phyloP scores from a whole-genome alignment of 805 yeast genomes.

The Metschnikowia cerradonensis region DNA sequence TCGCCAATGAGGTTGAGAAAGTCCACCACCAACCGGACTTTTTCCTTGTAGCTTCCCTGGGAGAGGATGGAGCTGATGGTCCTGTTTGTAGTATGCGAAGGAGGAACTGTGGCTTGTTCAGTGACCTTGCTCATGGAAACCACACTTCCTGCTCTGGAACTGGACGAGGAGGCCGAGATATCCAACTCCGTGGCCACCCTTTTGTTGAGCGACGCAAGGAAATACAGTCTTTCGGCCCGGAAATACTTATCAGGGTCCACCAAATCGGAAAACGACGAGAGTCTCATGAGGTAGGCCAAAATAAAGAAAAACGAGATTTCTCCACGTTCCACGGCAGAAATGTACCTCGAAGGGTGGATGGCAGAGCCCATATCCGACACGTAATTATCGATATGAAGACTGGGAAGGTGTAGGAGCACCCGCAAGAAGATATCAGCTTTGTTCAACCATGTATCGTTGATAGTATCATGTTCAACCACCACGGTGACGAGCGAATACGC shows the following conservation, averaged over 20 bases:
- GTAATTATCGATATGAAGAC: constrained; percentile 11
- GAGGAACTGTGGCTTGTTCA: background rate
- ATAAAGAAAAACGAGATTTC: constrained; percentile 16
- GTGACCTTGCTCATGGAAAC: constrained; percentile 11
- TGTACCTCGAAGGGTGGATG: background rate
- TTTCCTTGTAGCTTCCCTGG: constrained; percentile 18
- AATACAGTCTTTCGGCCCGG: constrained; percentile 8
- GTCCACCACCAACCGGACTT: constrained; percentile 13
- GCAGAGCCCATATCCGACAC: constrained; percentile 1
- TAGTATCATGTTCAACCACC: constrained; percentile 6
- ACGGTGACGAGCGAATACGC: constrained; percentile 14
- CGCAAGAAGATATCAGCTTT: constrained; percentile 13
- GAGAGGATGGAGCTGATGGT: constrained; percentile 12
- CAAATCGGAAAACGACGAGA: constrained; percentile 6
- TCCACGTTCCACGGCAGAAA: constrained; percentile 12
- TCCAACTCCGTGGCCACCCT: constrained; percentile 16
- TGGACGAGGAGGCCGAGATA: constrained; percentile 15
- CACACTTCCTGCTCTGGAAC: constrained; percentile 14
- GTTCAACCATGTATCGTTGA: constrained; percentile 8
- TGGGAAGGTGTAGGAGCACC: constrained; percentile 16
- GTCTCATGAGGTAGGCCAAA: constrained; percentile 10
- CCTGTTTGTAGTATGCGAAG: background rate
- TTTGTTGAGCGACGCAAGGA: constrained; percentile 9
- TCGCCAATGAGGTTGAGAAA: constrained; percentile 8
- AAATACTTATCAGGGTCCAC: constrained; percentile 8